phyloP scores from a whole-genome alignment of 495 filamentous ascomycete species.

The Cetradonia linearis region DNA sequence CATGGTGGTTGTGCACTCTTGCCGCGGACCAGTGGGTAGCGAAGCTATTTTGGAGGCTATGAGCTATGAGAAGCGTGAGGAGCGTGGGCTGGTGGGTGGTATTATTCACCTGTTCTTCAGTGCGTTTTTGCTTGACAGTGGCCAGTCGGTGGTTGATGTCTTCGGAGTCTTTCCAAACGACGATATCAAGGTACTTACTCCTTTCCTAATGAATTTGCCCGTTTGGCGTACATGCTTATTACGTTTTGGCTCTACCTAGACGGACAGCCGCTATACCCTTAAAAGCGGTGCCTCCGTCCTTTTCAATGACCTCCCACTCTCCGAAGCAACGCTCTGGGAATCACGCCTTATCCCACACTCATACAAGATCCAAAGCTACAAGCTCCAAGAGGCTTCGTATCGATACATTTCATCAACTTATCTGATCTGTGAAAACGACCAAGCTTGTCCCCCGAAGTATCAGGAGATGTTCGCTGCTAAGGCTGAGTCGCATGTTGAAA shows the following conservation, averaged over 20 bases:
- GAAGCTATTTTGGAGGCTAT: slow-evolving; percentile 35
- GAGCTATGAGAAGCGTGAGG: slow-evolving; percentile 27
- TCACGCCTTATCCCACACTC: slow-evolving; percentile 23
- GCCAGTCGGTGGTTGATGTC: slow-evolving; percentile 22
- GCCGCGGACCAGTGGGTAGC: slow-evolving; percentile 33
- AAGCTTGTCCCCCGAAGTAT: slow-evolving; percentile 27
- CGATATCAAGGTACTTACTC: not conserved
- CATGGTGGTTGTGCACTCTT: slow-evolving; percentile 37
- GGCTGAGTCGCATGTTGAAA: slow-evolving; percentile 19
- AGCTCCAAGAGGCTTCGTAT: slow-evolving; percentile 37
- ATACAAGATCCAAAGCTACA: slow-evolving; percentile 18
- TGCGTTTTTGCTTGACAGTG: slow-evolving; percentile 30
- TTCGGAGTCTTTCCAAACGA: slow-evolving; percentile 21
- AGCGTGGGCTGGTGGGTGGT: slow-evolving; percentile 30
- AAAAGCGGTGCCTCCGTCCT: slow-evolving; percentile 5
- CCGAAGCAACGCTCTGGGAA: slow-evolving; percentile 21
- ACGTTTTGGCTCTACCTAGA: not conserved
- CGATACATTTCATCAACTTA: slow-evolving; percentile 39
- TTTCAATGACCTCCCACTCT: slow-evolving; percentile 27
- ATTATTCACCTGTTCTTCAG: slow-evolving; percentile 34
- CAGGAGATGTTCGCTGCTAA: slow-evolving; percentile 33
- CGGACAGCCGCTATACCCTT: slow-evolving; percentile 9
- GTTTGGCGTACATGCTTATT: not conserved
- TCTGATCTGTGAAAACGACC: slow-evolving; percentile 38
- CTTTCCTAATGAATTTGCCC: not conserved